Conservation (phyloP, 2,329 filamentous ascomycete genomes). For the Colletotrichum euphorbiae region DNA sequence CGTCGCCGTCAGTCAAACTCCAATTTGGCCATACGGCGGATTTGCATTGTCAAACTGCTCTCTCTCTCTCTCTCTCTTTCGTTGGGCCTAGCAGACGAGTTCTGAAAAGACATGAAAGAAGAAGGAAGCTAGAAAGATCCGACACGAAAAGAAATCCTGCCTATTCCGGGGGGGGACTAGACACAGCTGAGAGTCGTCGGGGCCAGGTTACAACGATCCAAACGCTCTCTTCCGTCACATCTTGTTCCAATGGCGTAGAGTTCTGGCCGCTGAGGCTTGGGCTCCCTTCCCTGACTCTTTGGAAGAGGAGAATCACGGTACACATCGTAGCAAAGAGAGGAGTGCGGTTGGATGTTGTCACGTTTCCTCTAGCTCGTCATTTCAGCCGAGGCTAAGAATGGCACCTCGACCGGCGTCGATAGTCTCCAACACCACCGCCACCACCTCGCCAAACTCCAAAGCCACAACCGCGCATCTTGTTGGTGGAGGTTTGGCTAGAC, state of each 20-base stretch:
- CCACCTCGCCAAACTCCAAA: no score
- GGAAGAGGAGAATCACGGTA: no score
- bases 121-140: no score
- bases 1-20: background rate
- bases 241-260: background rate
- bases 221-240: background rate
- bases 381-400: no score
- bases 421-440: no score
- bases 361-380: no score
- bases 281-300: no score
- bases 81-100: no score
- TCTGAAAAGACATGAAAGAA: no score
- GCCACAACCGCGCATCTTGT: background rate
- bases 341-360: background rate
- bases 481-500: background rate
- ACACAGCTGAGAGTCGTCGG: background rate
- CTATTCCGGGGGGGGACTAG: background rate
- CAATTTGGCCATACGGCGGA: background rate
- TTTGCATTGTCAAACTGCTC: no score
- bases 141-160: background rate
- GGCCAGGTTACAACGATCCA: conserved; percentile 2
- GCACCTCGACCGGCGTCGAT: no score
- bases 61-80: no score
- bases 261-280: background rate
- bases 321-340: background rate